Conservation (phyloP, 768 basidiomycete genomes). For the Leucogyrophana mollusca region DNA sequence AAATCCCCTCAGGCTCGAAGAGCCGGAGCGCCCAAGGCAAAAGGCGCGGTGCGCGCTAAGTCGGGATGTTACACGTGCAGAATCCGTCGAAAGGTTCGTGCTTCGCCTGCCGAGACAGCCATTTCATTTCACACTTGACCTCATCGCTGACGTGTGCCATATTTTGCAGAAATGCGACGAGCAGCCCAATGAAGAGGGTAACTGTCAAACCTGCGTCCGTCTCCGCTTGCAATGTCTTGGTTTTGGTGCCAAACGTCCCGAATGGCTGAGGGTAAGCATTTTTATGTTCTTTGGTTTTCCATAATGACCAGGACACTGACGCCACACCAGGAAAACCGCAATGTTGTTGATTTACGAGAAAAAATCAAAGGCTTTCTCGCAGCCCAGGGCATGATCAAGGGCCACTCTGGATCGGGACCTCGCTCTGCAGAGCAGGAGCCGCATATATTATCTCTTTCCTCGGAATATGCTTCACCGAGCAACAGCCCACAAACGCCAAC, state of each 20-base stretch:
- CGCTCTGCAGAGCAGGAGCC: slow-evolving; percentile 56
- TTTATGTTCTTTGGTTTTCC: neutral
- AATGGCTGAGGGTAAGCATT: slow-evolving; percentile 73
- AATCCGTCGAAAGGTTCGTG: slow-evolving; percentile 75
- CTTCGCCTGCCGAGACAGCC: neutral
- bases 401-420: slow-evolving; percentile 71
- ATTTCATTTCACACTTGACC: slow-evolving; percentile 9
- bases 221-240: slow-evolving; percentile 83
- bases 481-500: slow-evolving; percentile 47
- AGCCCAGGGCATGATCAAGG: slow-evolving; percentile 87
- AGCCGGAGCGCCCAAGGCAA: slow-evolving; percentile 64
- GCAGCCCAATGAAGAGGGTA: slow-evolving; percentile 54
- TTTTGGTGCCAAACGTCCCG: slow-evolving; percentile 82
- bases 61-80: slow-evolving; percentile 89
- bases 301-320: neutral
- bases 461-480: slow-evolving; percentile 38
- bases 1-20: slow-evolving; percentile 41
- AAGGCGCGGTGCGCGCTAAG: slow-evolving; percentile 83
- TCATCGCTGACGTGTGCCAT: slow-evolving; percentile 14
- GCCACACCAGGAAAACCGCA: slow-evolving; percentile 57
- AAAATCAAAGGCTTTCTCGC: slow-evolving; percentile 80
- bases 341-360: slow-evolving; percentile 66
- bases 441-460: slow-evolving; percentile 50
- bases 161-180: slow-evolving; percentile 79
- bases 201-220: slow-evolving; percentile 75